These are phyloP conservation scores for Trametes sanguinea DNA, from an alignment of 768 basidiomycete species.

Conservation along the genomic window DNA sequence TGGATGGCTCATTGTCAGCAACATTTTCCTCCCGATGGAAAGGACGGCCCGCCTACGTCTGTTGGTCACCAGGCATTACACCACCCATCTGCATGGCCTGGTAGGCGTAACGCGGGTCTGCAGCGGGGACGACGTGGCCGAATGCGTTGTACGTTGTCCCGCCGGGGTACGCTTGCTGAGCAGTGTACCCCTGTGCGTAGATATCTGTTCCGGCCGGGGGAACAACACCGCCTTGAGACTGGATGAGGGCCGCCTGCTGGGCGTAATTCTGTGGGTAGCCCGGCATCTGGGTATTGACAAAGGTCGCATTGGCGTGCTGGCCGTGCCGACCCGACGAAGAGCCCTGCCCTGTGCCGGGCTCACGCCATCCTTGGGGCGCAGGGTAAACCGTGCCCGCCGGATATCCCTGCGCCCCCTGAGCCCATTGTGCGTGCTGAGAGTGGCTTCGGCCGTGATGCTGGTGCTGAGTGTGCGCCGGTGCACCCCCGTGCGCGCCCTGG, in stretches of 20 bases:
- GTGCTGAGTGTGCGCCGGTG: background rate
- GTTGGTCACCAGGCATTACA: background rate
- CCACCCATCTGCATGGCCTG: slow-evolving; percentile 11
- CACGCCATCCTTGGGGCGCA: slow-evolving; percentile 15
- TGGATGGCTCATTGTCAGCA: background rate
- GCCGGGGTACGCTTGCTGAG: slow-evolving; percentile 10
- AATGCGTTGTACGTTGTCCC: slow-evolving; percentile 17
- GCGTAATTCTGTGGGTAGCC: slow-evolving; percentile 5
- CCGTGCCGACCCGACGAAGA: background rate
- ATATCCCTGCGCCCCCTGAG: slow-evolving; percentile 7
- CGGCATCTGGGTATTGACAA: background rate
- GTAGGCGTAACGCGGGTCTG: slow-evolving; percentile 16
- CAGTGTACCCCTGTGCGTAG: slow-evolving; percentile 14
- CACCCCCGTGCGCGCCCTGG: background rate
- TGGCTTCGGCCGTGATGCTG: background rate
- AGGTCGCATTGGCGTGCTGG: background rate
- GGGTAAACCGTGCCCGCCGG: slow-evolving; percentile 8
- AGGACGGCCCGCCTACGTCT: slow-evolving; percentile 4
- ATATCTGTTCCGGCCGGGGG: background rate
- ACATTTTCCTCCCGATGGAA: background rate
- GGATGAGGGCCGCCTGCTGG: slow-evolving; percentile 4
- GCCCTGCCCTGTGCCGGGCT: background rate
- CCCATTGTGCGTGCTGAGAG: background rate
- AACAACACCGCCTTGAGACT: background rate
- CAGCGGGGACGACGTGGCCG: slow-evolving; percentile 1